phyloP scores from a whole-genome alignment of 2,329 filamentous ascomycete genomes.

The Cadophora luteo-olivacea region DNA sequence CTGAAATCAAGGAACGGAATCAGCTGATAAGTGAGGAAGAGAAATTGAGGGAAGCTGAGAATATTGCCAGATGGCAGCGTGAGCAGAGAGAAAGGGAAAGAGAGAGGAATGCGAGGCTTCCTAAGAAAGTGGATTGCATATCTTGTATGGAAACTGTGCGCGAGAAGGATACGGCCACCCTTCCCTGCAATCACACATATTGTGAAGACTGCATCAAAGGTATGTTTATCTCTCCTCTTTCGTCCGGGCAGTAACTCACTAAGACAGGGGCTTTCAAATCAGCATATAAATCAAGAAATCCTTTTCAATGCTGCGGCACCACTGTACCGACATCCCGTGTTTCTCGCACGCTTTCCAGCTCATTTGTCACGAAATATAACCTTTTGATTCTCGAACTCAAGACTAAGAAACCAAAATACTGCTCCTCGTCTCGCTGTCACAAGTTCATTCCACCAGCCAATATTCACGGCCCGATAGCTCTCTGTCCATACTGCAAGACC shows the following conservation, averaged over 20 bases:
- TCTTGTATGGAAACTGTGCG: conserved; percentile 33
- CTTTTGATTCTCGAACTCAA: conserved; percentile 37
- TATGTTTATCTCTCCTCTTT: conserved; percentile 13
- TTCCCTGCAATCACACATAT: conserved; percentile 35
- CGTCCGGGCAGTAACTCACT: not conserved
- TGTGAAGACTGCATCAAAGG: conserved; percentile 33
- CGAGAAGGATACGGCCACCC: conserved; percentile 25
- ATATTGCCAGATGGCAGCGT: not conserved
- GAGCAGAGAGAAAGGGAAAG: conserved; percentile 18
- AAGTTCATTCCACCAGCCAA: conserved; percentile 39
- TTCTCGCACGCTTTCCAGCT: conserved; percentile 9
- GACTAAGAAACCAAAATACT: conserved; percentile 42
- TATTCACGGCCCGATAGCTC: conserved; percentile 36
- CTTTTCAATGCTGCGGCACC: conserved; percentile 34
- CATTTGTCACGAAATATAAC: conserved; percentile 34
- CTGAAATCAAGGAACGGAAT: conserved; percentile 15
- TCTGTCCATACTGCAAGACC: conserved; percentile 33
- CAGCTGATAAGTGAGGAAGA: conserved; percentile 9
- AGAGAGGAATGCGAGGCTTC: conserved; percentile 15
- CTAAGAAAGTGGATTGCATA: conserved; percentile 30
- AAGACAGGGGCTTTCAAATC: conserved; percentile 32
- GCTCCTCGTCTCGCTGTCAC: conserved; percentile 33
- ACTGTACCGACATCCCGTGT: conserved; percentile 14
- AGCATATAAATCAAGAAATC: conserved; percentile 30
- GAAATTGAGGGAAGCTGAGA: conserved; percentile 17